Base-by-base conservation (phyloP, 1,139 yeast species). In the Hemisphaericaspora xylofermentans region DNA sequence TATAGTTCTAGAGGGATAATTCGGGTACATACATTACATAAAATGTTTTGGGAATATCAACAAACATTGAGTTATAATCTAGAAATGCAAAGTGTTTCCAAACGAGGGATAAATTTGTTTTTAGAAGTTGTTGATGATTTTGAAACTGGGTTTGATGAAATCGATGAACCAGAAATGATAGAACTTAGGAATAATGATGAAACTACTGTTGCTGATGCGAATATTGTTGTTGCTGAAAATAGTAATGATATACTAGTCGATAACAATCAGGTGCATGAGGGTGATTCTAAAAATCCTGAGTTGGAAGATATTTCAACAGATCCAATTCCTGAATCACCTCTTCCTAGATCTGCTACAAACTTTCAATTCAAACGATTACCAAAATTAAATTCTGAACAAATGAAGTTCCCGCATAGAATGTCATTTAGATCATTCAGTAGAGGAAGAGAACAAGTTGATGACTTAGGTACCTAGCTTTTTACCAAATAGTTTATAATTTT, bases 1-100 rank as follows among this genome's bases (percentile, higher is more conserved):
- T 44, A 39, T 19, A 43, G 43, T 33, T 35, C 44, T 10, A 27
- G 25, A 14, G 49, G 49, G 18, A 43, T 46, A 25, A 44, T 46
- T 13, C 17, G 41, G 19, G 40, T 43, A 6, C 36, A 18, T 33
- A 41, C 45, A 4, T 30, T 46, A 5, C 49, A 46, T 35, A 35
- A 33, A n/a, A 26, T 33, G 6, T 46, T 35, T 36, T 46, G 49
- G 49, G 18, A 35, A 33, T 21, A 26, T 29, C 32, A 37, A 22
- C 40, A 22, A n/a, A 38, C 38, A 9, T 24, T 36, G 14, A 14
- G 21, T 10, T 36, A 24, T 30, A 16, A 15, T 30, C 10, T 45
- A 26, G 40, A 39, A 24, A 38, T 43, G 43, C 36, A 35, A 31
- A 43, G 45, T 4, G 35, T 44, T n/a, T 40, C 42, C 19, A 44